Evolutionary conservation across 2,329 filamentous ascomycete species (phyloP).

Genomic region (Hysterium pulicare): DNA sequence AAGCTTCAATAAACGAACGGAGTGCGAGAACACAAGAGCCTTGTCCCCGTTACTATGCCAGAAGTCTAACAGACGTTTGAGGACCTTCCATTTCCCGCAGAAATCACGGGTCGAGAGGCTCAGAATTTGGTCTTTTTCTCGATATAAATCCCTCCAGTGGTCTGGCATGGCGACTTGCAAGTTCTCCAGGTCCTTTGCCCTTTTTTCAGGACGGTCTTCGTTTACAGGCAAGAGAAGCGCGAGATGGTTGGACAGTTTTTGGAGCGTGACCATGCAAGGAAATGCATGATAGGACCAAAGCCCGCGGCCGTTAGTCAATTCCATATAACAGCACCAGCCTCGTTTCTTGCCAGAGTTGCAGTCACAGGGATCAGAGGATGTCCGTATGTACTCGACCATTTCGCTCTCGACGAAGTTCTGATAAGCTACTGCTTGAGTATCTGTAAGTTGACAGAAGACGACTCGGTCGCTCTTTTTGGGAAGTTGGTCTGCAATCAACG

Average conservation of each 20-base stretch:
- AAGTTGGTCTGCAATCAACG: constrained; percentile 83
- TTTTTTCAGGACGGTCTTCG: constrained; percentile 66
- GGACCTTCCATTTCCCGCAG: constrained; percentile 94
- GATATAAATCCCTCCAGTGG: constrained; percentile 70
- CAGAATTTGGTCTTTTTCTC: constrained; percentile 71
- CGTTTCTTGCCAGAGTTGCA: constrained; percentile 67
- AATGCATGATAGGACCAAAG: constrained; percentile 79
- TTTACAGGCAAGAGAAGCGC: constrained; percentile 73
- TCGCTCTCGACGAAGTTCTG: constrained; percentile 74
- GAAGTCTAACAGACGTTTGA: constrained; percentile 80
- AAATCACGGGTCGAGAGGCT: constrained; percentile 84
- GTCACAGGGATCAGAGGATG: constrained; percentile 63
- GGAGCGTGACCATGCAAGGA: constrained; percentile 74
- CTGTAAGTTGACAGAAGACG: constrained; percentile 89
- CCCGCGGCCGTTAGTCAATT: constrained; percentile 56
- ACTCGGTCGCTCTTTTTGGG: constrained; percentile 93
- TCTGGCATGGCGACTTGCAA: constrained; percentile 73
- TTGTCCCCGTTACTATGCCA: constrained; percentile 92
- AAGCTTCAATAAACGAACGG: constrained; percentile 78
- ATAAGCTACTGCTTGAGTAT: constrained; percentile 78
- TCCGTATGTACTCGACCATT: constrained; percentile 65
- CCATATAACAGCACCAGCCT: constrained; percentile 75
- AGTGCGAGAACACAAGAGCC: constrained; percentile 92
- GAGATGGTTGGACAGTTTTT: constrained; percentile 91
- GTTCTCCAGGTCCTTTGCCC: constrained; percentile 70